Base-by-base conservation (phyloP, 2,329 filamentous ascomycete species). In the Parasarocladium wereldwijsianum region DNA sequence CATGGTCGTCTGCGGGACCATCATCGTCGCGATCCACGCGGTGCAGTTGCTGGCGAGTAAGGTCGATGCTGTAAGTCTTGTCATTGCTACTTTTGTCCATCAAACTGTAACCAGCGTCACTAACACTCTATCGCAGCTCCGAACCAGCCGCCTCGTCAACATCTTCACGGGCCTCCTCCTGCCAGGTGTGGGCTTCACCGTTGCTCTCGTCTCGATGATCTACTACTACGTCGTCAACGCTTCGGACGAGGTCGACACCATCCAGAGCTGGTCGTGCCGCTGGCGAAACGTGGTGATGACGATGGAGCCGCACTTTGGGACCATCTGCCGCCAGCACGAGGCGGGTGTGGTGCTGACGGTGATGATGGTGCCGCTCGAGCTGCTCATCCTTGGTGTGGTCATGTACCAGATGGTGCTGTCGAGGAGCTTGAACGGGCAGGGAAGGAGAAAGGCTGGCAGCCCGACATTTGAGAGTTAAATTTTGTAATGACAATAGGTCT, bases 201-300 rank as follows among this genome's bases (percentile, higher is more conserved):
- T 46, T 9, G 59, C 64, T 22, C 44, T 73, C 29, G 52, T 72
- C 32, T 60, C 62, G 36, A 63, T 70, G 43, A 51, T 58, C 30
- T 60, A 75, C 47, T 72, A 68, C 46, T 76, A 72, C 42, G 56
- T 55, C 32, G 56, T 68, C 46, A 66, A 72, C 39, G 47, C 58
- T 12, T 73, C 70, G 4, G 66, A 71, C 42, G 56, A 54, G 7
- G 51, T 54, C 34, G 66, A 71, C 43, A 70, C 66, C 6, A 49
- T 76, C 8, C 57, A 73, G 43, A 71, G 66, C 47, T 76, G 71
- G 71, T 66, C 60, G 23, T 76, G 71, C 47, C 66, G 67, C 37
- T 76, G 71, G 70, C 49, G 52, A 7, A 42, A 54, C 14, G 51
- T 73, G n/a, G 46, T 50, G 35, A 72, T 75, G 66, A 40, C 42